phyloP scores from a whole-genome alignment of 2,329 filamentous ascomycete genomes.

The Grosmannia penicillata region DNA sequence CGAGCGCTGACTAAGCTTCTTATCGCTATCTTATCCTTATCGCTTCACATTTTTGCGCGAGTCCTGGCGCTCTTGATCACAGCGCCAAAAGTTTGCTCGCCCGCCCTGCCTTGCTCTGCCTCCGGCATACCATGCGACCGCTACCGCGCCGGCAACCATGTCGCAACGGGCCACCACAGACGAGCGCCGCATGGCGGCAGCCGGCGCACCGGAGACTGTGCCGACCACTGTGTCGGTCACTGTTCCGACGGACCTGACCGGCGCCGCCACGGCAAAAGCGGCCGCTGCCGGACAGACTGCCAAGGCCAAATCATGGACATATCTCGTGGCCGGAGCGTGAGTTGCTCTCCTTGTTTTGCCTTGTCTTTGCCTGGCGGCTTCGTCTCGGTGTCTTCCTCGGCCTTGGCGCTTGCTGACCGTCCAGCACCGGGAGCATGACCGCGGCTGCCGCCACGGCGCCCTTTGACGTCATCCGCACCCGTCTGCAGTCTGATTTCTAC shows the following conservation, averaged over 20 bases:
- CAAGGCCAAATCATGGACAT: conserved; percentile 70
- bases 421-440: conserved; percentile 75
- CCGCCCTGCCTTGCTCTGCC: neutral
- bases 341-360: conserved; percentile 15
- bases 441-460: conserved; percentile 86
- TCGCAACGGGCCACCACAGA: conserved; percentile 4
- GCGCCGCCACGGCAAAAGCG: neutral
- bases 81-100: no score
- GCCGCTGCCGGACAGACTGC: conserved; percentile 19
- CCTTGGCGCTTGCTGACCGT: no score
- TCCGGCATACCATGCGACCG: conserved; percentile 3
- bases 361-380: neutral
- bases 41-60: neutral
- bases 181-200: conserved; percentile 3
- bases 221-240: neutral
- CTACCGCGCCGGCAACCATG: conserved; percentile 5
- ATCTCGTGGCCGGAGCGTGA: conserved; percentile 83
- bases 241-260: no score
- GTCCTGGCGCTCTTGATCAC: no score
- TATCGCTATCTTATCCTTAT: conserved; percentile 6
- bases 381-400: no score
- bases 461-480: conserved; percentile 85
- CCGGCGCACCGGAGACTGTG: neutral
- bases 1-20: neutral
- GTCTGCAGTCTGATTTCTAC: conserved; percentile 89